Conservation (phyloP, 2,329 filamentous ascomycete species). For the Fusarium phyllophilum region DNA sequence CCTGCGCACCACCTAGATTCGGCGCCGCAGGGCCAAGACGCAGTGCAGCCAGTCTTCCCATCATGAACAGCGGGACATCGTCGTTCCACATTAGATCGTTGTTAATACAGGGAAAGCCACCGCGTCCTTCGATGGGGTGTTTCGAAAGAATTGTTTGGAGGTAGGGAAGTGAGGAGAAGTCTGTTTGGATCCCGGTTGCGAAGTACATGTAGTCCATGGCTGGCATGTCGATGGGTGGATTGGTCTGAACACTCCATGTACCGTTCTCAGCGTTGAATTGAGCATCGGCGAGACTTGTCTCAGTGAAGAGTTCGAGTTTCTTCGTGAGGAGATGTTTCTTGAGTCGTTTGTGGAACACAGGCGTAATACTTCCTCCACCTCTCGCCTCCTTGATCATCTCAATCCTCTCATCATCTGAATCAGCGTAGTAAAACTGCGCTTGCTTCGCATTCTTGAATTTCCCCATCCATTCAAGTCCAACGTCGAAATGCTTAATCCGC, state of each 20-base stretch:
- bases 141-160: constrained; percentile 67
- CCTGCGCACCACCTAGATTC: constrained; percentile 78
- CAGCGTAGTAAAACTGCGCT: constrained; percentile 79
- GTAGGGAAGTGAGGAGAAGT: constrained; percentile 70
- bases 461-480: constrained; percentile 81
- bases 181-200: constrained; percentile 75
- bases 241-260: constrained; percentile 58
- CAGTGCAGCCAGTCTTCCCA: constrained; percentile 73
- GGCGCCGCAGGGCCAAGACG: constrained; percentile 77
- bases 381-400: constrained; percentile 73
- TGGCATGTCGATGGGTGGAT: constrained; percentile 65
- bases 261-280: constrained; percentile 56
- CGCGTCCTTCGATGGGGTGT: constrained; percentile 69
- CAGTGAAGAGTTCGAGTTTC: constrained; percentile 64
- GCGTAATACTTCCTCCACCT: constrained; percentile 81
- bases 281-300: constrained; percentile 65
- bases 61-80: constrained; percentile 78
- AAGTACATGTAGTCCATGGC: constrained; percentile 77
- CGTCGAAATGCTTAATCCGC: constrained; percentile 79
- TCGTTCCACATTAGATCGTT: constrained; percentile 81
- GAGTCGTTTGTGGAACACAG: constrained; percentile 73
- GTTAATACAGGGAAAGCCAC: constrained; percentile 77
- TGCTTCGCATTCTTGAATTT: constrained; percentile 84
- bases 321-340: constrained; percentile 66
- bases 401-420: constrained; percentile 74